phyloP scores from a whole-genome alignment of 2,329 filamentous ascomycete species.

The Botrytis hyacinthi region DNA sequence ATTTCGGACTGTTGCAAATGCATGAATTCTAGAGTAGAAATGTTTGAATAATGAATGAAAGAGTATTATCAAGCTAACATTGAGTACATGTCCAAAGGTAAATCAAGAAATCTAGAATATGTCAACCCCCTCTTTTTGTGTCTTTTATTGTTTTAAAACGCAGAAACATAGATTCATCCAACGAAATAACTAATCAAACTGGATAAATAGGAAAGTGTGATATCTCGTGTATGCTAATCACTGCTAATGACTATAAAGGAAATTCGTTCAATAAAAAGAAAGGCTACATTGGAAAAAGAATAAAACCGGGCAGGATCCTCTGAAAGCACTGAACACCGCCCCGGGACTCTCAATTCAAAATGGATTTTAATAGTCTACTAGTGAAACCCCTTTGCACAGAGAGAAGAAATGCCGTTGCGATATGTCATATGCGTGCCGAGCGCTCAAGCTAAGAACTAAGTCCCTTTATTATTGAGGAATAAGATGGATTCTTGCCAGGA shows the following conservation, averaged over 20 bases:
- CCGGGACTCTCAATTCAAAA: no score
- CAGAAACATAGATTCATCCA: not conserved
- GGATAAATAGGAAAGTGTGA: not conserved
- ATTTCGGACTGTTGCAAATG: not conserved
- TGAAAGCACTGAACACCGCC: no score
- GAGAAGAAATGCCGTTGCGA: no score
- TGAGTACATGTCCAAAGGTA: not conserved
- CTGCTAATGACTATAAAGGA: not conserved
- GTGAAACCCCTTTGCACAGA: no score
- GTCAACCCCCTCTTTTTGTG: not conserved
- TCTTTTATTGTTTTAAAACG: not conserved
- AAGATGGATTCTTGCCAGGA: rapidly evolving
- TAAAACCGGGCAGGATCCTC: no score
- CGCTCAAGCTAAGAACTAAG: no score
- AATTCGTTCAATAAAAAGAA: not conserved
- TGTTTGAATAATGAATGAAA: not conserved
- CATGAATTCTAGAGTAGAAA: not conserved
- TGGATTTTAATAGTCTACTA: no score
- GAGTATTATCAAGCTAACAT: not conserved
- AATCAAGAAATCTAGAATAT: not conserved
- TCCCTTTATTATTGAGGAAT: no score
- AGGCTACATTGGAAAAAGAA: not conserved
- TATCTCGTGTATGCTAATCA: not conserved
- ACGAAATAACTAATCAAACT: not conserved
- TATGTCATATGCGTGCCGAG: no score